Conservation (phyloP, 2,329 filamentous ascomycete species). For the Epichloe brachyelytri region DNA sequence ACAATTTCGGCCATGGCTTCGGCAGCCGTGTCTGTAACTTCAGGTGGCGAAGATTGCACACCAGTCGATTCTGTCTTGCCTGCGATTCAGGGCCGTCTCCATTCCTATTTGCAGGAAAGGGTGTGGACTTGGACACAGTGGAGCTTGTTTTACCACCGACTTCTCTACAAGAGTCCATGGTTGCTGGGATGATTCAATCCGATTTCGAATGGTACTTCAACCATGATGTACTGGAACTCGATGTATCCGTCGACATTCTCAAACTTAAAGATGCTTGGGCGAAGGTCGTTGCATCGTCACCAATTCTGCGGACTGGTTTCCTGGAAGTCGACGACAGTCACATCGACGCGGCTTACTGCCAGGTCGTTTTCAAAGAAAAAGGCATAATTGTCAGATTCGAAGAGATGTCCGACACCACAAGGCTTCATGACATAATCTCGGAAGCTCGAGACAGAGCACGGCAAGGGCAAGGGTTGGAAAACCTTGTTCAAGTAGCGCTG, state of each 20-base stretch:
- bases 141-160: conserved; percentile 61
- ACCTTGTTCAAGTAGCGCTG: conserved; percentile 38
- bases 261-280: conserved; percentile 50
- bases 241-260: conserved; percentile 36
- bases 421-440: conserved; percentile 23
- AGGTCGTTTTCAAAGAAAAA: conserved; percentile 27
- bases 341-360: conserved; percentile 37
- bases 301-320: conserved; percentile 68
- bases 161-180: conserved; percentile 75
- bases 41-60: not conserved
- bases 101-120: conserved; percentile 22
- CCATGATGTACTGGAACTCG: conserved; percentile 59
- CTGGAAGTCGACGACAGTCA: conserved; percentile 48
- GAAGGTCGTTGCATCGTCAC: conserved; percentile 42
- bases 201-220: conserved; percentile 72
- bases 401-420: conserved; percentile 16
- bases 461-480: conserved; percentile 19
- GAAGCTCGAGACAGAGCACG: conserved; percentile 25
- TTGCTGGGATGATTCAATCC: conserved; percentile 68
- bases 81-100: conserved; percentile 17
- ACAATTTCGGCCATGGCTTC: conserved; percentile 39
- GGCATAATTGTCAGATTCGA: conserved; percentile 11
- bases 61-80: not conserved
- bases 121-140: conserved; percentile 25
- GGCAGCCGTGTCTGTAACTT: conserved; percentile 27